Evolutionary conservation across 176 grass and related monocot species (phyloP), one percentile per base, ranked within the genome.

Genomic region (Oryza rufipogon): DNA sequence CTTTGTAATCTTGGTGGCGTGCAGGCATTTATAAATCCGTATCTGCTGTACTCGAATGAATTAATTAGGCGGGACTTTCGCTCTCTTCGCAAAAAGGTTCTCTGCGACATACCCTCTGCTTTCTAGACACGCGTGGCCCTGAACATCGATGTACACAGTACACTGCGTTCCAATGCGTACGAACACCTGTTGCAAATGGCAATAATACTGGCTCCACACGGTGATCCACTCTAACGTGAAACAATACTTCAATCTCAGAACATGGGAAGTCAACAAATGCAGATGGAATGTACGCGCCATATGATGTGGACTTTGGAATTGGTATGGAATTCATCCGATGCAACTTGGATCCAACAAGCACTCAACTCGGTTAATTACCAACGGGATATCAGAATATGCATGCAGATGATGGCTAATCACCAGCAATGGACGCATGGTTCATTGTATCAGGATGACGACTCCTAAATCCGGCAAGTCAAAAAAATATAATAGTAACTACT

Each of bases 241-340:
- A 32, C 30, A 32, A 32, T 1, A 32, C 30, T 32, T 32, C 30
- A 32, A 32, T 32, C 30, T 32, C 30, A 1, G 36, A 3, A 26
- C 66, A 72, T 72, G 66, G 66, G 73, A 87, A 87, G 48, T 70
- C 66, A 48, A 77, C 39, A 76, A 68, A 15, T 1, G 38, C 51
- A 33, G 10, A 87, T 71, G 66, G 39, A 82, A 64, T 25, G 6
- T 23, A 82, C 47, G 28, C 2, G 7, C 14, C 49, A 46, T 19
- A 36, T 23, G 23, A 79, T 48, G 1, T 60, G 51, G 66, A 85
- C 66, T 36, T 20, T 45, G 25, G 49, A 20, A 77, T 61, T 73
- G 10, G 4, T 22, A 60, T 78, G 23, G 83, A 61, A 70, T 42
- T 63, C 19, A 77, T 7, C 6, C 7, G 39, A 25, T 32, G 23